These are phyloP conservation scores for Ceratobasidium theobromae DNA, from an alignment of 1,284 basidiomycete genomes.

Conservation along the genomic window DNA sequence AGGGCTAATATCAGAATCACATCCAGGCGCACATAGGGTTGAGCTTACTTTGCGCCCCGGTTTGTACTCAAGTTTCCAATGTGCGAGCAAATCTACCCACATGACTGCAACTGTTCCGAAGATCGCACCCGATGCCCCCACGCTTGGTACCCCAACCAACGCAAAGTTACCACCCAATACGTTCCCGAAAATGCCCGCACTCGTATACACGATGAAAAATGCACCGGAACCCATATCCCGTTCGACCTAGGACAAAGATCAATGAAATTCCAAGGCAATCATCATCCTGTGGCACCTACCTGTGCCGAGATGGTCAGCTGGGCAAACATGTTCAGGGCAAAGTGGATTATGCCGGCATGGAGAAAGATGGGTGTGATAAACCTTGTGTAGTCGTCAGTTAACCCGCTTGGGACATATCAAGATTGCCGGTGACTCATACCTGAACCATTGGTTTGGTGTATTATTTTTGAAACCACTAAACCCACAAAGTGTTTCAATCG, in stretches of 20 bases:
- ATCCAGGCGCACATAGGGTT: neutral
- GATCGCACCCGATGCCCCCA: slow-evolving; percentile 92
- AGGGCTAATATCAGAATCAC: slow-evolving; percentile 30
- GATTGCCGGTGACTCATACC: slow-evolving; percentile 50
- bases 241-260: slow-evolving; percentile 59
- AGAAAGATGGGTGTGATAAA: slow-evolving; percentile 87
- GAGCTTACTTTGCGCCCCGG: slow-evolving; percentile 69
- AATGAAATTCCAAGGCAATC: slow-evolving; percentile 5
- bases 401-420: neutral
- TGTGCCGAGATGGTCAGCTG: slow-evolving; percentile 79
- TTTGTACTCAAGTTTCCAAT: slow-evolving; percentile 86
- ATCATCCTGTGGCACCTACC: slow-evolving; percentile 47
- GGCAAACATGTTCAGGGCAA: slow-evolving; percentile 86
- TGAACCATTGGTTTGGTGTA: slow-evolving; percentile 82
- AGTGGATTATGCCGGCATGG: slow-evolving; percentile 89
- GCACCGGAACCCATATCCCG: slow-evolving; percentile 82
- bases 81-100: slow-evolving; percentile 83
- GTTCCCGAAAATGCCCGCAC: slow-evolving; percentile 90
- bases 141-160: slow-evolving; percentile 85
- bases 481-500: slow-evolving; percentile 82
- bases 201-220: slow-evolving; percentile 81
- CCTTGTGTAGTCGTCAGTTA: slow-evolving; percentile 46
- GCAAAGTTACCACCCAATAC: slow-evolving; percentile 90
- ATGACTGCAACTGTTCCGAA: slow-evolving; percentile 86
- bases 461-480: slow-evolving; percentile 77